Evolutionary conservation across 352 stramenopile species (phyloP).

Genomic region (Hyaloperonospora arabidopsidis): DNA sequence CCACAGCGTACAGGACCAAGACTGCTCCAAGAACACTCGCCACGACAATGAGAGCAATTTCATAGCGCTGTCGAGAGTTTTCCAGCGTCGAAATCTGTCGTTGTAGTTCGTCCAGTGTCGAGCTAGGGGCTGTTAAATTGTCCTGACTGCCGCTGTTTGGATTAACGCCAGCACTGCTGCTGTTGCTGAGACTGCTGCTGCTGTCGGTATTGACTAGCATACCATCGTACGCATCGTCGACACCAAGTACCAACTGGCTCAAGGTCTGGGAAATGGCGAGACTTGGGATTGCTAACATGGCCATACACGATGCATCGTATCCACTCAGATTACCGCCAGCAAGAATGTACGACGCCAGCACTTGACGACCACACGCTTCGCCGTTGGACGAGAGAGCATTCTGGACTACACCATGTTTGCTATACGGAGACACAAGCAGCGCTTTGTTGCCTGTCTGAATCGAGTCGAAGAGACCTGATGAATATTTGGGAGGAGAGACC

Average conservation of each 20-base stretch:
- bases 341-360: slow-evolving; percentile 56
- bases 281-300: slow-evolving; percentile 24
- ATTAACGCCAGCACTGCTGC: slow-evolving; percentile 4
- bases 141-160: slow-evolving; percentile 10
- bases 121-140: slow-evolving; percentile 10
- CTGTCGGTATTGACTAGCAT: slow-evolving; percentile 14
- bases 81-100: slow-evolving; percentile 17
- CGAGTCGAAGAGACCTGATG: slow-evolving; percentile 31
- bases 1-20: slow-evolving; percentile 3
- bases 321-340: slow-evolving; percentile 34
- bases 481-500: slow-evolving; percentile 35
- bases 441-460: slow-evolving; percentile 37
- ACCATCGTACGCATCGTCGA: slow-evolving; percentile 43
- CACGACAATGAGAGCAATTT: slow-evolving; percentile 30
- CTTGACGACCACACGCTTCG: slow-evolving; percentile 34
- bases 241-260: slow-evolving; percentile 39
- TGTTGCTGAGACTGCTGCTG: slow-evolving; percentile 6
- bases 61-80: slow-evolving; percentile 22
- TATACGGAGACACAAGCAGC: slow-evolving; percentile 34
- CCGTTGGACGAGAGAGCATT: slow-evolving; percentile 28
- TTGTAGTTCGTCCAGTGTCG: slow-evolving; percentile 15
- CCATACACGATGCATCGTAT: slow-evolving; percentile 51
- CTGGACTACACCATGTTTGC: slow-evolving; percentile 37
- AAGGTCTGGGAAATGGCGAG: slow-evolving; percentile 28
- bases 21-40: slow-evolving; percentile 15